Conservation (phyloP, 2,329 filamentous ascomycete genomes). For the Ramularia endophylla region DNA sequence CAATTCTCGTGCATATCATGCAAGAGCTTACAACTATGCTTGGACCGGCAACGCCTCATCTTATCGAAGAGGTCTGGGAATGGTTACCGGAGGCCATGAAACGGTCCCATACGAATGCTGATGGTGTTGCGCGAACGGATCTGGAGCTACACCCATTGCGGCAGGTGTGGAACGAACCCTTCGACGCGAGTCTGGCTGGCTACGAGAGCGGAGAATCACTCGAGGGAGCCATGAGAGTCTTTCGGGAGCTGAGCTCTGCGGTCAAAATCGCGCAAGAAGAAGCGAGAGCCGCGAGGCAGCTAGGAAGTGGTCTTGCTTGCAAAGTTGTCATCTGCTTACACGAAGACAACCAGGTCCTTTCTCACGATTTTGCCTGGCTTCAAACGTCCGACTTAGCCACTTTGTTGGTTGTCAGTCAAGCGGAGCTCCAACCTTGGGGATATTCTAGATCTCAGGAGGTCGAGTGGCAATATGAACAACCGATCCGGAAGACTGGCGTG, state of each 20-base stretch:
- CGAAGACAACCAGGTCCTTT: conserved; percentile 5
- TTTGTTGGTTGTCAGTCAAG: conserved; percentile 39
- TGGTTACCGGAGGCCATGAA: conserved; percentile 53
- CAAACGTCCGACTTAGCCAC: conserved; percentile 32
- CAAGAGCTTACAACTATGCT: conserved; percentile 70
- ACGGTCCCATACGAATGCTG: neutral
- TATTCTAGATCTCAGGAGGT: conserved; percentile 10
- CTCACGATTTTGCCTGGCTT: conserved; percentile 10
- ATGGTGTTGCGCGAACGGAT: neutral
- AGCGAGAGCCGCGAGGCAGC: conserved; percentile 62
- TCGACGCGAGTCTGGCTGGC: conserved; percentile 5
- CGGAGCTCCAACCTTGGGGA: conserved; percentile 20
- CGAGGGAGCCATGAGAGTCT: conserved; percentile 39
- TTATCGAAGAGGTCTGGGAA: conserved; percentile 86
- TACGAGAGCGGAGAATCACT: conserved; percentile 34
- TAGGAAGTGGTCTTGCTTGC: conserved; percentile 78
- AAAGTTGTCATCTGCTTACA: conserved; percentile 52
- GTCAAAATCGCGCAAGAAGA: conserved; percentile 72
- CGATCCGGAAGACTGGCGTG: conserved; percentile 27
- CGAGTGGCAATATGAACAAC: conserved; percentile 39
- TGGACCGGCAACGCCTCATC: conserved; percentile 70
- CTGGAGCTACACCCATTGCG: conserved; percentile 21
- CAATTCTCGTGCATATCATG: conserved; percentile 57
- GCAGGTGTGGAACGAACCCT: conserved; percentile 22
- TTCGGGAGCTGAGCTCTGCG: conserved; percentile 50